These are phyloP conservation scores for Gonium pectorale DNA, from an alignment of 139 green algal genomes.

Conservation along the genomic window DNA sequence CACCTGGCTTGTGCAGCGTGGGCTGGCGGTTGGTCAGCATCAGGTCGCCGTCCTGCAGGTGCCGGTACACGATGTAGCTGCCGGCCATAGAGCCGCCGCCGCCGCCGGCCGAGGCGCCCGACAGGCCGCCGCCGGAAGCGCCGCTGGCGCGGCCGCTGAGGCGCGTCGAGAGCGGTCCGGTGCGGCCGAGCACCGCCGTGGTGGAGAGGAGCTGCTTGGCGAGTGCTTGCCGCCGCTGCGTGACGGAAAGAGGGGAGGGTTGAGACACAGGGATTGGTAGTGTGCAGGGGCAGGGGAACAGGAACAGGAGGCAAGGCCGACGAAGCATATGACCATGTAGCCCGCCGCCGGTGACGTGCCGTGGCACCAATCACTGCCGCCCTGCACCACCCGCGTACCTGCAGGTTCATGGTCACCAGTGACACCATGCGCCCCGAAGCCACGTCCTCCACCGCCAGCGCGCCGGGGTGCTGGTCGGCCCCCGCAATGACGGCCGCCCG, in stretches of 20 bases:
- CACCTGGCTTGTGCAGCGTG: conserved; percentile 97
- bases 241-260: background rate
- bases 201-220: conserved; percentile 85
- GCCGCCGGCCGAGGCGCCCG: background rate
- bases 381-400: background rate
- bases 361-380: too few species aligned
- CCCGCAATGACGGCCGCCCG: conserved; percentile 85
- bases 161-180: background rate
- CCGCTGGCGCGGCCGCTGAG: background rate
- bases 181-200: background rate
- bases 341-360: background rate
- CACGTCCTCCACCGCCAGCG: conserved; percentile 94
- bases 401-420: background rate
- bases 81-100: background rate
- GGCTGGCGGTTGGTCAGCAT: conserved; percentile 99
- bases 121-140: background rate
- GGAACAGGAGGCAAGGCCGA: background rate
- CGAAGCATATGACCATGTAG: background rate
- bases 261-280: background rate
- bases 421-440: background rate
- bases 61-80: conserved; percentile 87
- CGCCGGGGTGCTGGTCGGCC: conserved; percentile 84
- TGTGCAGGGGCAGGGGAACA: background rate
- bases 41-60: conserved; percentile 93
- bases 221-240: conserved; percentile 74